Evolutionary conservation across 2,329 filamentous ascomycete species (phyloP).

Genomic region (Ophiocordyceps camponoti-saundersi): DNA sequence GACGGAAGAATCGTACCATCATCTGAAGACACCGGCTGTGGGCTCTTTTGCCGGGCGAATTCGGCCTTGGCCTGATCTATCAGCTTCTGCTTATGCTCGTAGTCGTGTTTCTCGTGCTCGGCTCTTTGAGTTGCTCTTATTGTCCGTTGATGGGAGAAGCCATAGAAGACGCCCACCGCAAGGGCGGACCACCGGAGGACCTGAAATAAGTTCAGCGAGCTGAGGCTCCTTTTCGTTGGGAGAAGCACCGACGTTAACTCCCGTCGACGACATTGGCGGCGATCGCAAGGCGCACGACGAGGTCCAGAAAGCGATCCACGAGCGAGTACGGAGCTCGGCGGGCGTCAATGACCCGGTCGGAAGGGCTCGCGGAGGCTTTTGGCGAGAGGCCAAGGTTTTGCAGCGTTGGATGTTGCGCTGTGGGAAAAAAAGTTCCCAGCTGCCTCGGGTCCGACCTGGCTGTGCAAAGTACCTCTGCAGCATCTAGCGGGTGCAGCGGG

Average conservation of each 20-base stretch:
- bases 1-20: slow-evolving; percentile 11
- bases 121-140: slow-evolving; percentile 57
- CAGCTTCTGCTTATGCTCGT: slow-evolving; percentile 77
- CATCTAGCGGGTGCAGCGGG: background rate
- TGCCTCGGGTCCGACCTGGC: background rate
- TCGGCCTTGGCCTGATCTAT: slow-evolving; percentile 88
- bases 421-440: background rate
- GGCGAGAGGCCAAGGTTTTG: slow-evolving; percentile 20
- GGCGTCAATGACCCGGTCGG: slow-evolving; percentile 27
- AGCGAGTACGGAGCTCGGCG: slow-evolving; percentile 16
- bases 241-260: slow-evolving; percentile 44
- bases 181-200: slow-evolving; percentile 96
- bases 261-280: slow-evolving; percentile 45
- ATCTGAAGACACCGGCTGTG: slow-evolving; percentile 16
- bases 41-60: slow-evolving; percentile 61
- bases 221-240: background rate
- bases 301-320: slow-evolving; percentile 17
- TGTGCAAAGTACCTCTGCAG: slow-evolving; percentile 4
- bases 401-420: slow-evolving; percentile 4
- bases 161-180: slow-evolving; percentile 82
- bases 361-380: slow-evolving; percentile 16
- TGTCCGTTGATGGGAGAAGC: slow-evolving; percentile 78
- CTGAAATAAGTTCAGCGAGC: slow-evolving; percentile 31
- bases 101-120: slow-evolving; percentile 61
- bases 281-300: slow-evolving; percentile 24